phyloP scores from a whole-genome alignment of 768 basidiomycete species.

The Boletus barrowsii region DNA sequence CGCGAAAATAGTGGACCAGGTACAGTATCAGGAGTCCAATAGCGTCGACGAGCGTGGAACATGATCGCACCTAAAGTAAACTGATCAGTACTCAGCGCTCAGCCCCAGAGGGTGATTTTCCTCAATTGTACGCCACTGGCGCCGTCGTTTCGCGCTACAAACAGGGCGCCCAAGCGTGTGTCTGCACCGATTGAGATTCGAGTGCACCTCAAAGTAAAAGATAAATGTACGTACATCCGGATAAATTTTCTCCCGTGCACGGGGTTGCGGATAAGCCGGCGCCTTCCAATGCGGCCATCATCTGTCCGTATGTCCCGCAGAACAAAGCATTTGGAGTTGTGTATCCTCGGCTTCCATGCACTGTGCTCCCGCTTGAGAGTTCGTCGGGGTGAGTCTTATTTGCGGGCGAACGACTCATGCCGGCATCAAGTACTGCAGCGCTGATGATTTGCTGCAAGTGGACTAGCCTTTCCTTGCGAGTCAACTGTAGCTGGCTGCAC shows the following conservation, averaged over 20 bases:
- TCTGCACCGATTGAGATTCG: conserved; percentile 21
- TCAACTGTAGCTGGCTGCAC: not conserved
- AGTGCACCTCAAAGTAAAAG: not conserved
- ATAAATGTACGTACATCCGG: conserved; percentile 28
- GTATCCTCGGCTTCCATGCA: conserved; percentile 7
- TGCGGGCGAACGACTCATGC: conserved; percentile 36
- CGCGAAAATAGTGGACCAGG: too few species aligned
- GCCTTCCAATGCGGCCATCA: conserved; percentile 36
- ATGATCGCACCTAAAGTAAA: too few species aligned
- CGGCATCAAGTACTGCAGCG: conserved; percentile 37
- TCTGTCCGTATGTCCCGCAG: conserved; percentile 43
- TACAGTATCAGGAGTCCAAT: not conserved
- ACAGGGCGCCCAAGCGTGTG: conserved; percentile 40
- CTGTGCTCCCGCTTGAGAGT: not conserved
- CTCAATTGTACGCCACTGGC: conserved; percentile 33
- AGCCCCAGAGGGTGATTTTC: conserved; percentile 43
- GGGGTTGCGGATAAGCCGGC: conserved; percentile 36
- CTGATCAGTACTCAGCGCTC: conserved; percentile 1
- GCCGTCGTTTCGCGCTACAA: conserved; percentile 35
- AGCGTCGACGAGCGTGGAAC: not conserved
- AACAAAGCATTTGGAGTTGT: conserved; percentile 33
- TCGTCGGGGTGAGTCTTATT: conserved; percentile 3
- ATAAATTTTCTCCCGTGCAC: conserved; percentile 29
- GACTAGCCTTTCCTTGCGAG: conserved; percentile 22
- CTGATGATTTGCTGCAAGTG: conserved; percentile 37